Conservation (phyloP, 768 basidiomycete genomes). For the Boletales sp. region DNA sequence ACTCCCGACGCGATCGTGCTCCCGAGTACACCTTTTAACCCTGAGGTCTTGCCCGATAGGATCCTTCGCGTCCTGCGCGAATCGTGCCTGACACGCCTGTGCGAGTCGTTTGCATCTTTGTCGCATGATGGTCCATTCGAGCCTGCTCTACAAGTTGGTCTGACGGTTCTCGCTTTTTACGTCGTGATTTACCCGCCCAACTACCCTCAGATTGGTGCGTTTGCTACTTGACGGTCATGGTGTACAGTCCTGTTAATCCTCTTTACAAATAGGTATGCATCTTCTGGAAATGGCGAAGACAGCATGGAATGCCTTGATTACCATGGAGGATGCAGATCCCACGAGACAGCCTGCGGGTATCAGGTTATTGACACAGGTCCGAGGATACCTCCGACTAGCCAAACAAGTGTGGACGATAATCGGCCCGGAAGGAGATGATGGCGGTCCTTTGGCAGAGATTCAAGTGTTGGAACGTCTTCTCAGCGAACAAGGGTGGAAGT, state of each 20-base stretch:
- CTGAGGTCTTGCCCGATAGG: slow-evolving; percentile 34
- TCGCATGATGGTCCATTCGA: slow-evolving; percentile 64
- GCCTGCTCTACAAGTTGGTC: slow-evolving; percentile 50
- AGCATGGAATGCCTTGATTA: slow-evolving; percentile 62
- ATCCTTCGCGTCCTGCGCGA: slow-evolving; percentile 51
- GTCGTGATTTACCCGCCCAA: slow-evolving; percentile 66
- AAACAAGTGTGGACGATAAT: slow-evolving; percentile 42
- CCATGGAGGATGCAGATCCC: slow-evolving; percentile 20
- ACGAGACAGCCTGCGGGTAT: slow-evolving; percentile 7
- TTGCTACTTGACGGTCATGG: too few species aligned
- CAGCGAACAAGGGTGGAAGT: slow-evolving; percentile 10
- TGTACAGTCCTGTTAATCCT: neutral
- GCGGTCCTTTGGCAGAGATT: slow-evolving; percentile 57
- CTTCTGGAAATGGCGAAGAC: slow-evolving; percentile 74
- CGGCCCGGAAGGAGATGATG: slow-evolving; percentile 61
- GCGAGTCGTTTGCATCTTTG: slow-evolving; percentile 62
- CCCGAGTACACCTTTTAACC: slow-evolving; percentile 24
- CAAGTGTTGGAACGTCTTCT: slow-evolving; percentile 42
- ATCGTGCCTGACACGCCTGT: slow-evolving; percentile 52
- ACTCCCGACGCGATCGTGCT: slow-evolving; percentile 21
- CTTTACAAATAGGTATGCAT: slow-evolving; percentile 56
- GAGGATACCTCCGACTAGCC: slow-evolving; percentile 40
- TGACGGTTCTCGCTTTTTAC: slow-evolving; percentile 63
- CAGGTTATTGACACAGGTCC: slow-evolving; percentile 28
- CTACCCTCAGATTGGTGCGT: slow-evolving; percentile 79